These are phyloP conservation scores for Xylariaceae sp. DNA, from an alignment of 2,329 filamentous ascomycete species.

Conservation along the genomic window DNA sequence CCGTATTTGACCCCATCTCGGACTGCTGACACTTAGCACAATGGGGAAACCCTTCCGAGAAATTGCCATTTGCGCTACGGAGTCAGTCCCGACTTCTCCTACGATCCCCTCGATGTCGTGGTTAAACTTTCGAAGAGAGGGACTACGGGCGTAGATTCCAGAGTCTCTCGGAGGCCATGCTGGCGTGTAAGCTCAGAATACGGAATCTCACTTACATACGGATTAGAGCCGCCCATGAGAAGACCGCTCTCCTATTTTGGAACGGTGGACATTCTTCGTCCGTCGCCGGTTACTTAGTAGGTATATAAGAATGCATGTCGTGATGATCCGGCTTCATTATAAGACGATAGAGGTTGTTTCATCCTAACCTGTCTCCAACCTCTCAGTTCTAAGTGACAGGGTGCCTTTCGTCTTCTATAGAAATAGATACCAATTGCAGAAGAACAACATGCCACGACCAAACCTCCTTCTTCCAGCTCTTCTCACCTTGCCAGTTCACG, in stretches of 20 bases:
- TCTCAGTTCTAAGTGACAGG: too few species aligned
- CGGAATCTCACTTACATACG: background rate
- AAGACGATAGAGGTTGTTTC: background rate
- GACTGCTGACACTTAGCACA: constrained; percentile 22
- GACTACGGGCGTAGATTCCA: background rate
- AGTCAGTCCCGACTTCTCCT: constrained; percentile 14
- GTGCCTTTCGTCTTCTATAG: too few species aligned
- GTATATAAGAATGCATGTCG: background rate
- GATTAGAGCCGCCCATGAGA: background rate
- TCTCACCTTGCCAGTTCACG: constrained; percentile 23
- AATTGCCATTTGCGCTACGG: constrained; percentile 30
- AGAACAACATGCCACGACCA: constrained; percentile 21
- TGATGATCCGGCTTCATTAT: background rate
- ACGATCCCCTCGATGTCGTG: background rate
- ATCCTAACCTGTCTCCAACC: too few species aligned
- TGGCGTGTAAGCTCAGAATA: background rate
- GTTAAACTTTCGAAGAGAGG: background rate
- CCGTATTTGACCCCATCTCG: constrained; percentile 14
- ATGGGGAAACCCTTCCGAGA: constrained; percentile 27
- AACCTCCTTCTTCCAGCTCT: constrained; percentile 21
- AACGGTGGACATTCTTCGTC: background rate
- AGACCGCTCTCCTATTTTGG: background rate
- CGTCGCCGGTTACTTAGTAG: background rate
- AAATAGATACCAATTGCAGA: too few species aligned
- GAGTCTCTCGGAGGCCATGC: background rate